Percentiles rank a stretch among this genome's conserved stretches.
Conservation (phyloP, 2,329 filamentous ascomycete genomes). For the Fusarium gaditjirri region DNA sequence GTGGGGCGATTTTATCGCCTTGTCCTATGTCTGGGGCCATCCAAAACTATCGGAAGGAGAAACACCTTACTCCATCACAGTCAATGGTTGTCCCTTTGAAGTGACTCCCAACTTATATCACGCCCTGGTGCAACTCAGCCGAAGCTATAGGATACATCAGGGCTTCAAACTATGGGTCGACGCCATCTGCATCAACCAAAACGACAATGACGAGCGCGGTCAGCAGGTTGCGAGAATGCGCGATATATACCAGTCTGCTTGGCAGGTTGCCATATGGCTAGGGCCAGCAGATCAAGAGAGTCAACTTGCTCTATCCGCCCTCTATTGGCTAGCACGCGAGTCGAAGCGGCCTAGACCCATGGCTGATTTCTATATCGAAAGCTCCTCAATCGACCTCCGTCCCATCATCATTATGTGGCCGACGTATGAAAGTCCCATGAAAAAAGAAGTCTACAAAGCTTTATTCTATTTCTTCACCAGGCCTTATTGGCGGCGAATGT, state of each 20-base stretch:
- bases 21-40: conserved; percentile 1
- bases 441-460: background rate
- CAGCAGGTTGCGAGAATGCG: background rate
- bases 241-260: conserved; percentile 7
- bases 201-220: background rate
- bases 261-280: background rate
- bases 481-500: background rate
- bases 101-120: background rate
- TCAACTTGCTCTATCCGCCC: background rate
- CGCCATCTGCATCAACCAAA: conserved; percentile 2
- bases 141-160: background rate
- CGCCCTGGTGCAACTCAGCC: background rate
- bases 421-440: background rate
- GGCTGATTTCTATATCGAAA: background rate
- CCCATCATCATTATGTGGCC: background rate
- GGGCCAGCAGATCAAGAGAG: background rate
- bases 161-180: conserved; percentile 8
- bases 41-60: background rate
- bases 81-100: background rate
- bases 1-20: conserved; percentile 7
- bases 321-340: background rate
- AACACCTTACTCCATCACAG: background rate
- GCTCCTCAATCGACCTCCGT: background rate
- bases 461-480: background rate
- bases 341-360: background rate